A percentile compares a stretch with the other conserved stretches of the same genome.
phyloP scores from a whole-genome alignment of 129 eudicot genomes.

The Chrysanthemum seticuspe region DNA sequence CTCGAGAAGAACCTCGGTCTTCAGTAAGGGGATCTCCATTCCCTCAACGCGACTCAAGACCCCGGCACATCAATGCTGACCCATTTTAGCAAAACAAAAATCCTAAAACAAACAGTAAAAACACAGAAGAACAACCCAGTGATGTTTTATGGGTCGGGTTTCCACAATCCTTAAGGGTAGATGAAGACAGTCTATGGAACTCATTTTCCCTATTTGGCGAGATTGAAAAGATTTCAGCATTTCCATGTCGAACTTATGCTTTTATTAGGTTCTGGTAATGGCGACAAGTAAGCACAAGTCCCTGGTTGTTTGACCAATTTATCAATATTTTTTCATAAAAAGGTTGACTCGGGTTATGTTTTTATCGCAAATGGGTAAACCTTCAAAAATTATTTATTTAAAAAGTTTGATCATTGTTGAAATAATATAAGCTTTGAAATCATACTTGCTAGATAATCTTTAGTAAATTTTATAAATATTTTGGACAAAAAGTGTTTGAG shows the following conservation, averaged over 20 bases:
- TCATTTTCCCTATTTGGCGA: conserved; percentile 82
- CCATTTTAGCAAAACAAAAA: conserved; percentile 37
- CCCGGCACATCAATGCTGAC: conserved; percentile 50
- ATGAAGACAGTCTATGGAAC: conserved; percentile 59
- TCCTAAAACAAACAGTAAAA: conserved; percentile 44
- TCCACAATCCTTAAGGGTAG: conserved; percentile 73
- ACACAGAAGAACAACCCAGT: conserved; percentile 74
- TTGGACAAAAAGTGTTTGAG: no score
- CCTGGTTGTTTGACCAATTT: no score
- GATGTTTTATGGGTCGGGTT: conserved; percentile 91
- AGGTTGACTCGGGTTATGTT: no score
- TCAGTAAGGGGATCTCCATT: conserved; percentile 40
- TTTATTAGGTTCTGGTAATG: conserved; percentile 75
- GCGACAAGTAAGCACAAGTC: no score
- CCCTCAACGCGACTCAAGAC: conserved; percentile 68
- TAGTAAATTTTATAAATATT: no score
- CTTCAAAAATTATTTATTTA: no score
- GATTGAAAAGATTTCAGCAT: conserved; percentile 74
- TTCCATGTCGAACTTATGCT: conserved; percentile 83
- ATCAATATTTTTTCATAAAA: no score
- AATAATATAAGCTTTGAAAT: no score
- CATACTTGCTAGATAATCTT: no score
- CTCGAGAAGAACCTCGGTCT: conserved; percentile 58
- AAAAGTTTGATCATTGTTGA: no score
- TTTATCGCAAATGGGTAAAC: no score